Percentiles rank a stretch among this genome's conserved stretches.
These are phyloP conservation scores for Setaria italica DNA, from an alignment of 202 grass and related monocot species.

Conservation along the genomic window DNA sequence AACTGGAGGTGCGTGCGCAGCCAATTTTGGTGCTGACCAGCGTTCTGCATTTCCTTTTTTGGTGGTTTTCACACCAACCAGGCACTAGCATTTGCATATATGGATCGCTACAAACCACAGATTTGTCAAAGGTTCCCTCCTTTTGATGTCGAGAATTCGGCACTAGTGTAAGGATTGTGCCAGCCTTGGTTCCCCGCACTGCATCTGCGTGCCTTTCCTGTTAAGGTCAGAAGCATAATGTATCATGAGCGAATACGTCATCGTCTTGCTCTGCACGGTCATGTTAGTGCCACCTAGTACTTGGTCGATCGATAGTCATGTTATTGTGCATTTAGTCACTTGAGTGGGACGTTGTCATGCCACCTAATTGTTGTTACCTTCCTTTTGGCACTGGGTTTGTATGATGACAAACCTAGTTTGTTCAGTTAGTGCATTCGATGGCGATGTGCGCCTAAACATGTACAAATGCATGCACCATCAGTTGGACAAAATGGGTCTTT, in stretches of 20 bases:
- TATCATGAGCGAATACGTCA: neutral
- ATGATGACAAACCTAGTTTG: slow-evolving; percentile 36
- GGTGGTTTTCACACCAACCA: neutral
- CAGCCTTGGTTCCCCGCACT: too few species aligned
- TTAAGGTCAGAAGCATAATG: slow-evolving; percentile 16
- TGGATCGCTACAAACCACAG: neutral
- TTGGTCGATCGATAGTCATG: slow-evolving; percentile 35
- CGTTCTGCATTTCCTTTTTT: neutral
- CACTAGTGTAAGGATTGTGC: slow-evolving; percentile 38
- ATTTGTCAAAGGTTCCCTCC: neutral
- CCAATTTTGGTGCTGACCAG: neutral
- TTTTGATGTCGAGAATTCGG: too few species aligned
- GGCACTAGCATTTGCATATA: neutral
- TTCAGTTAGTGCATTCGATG: slow-evolving; percentile 29
- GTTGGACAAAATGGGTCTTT: neutral
- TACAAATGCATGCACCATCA: neutral
- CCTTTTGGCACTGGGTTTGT: slow-evolving; percentile 28
- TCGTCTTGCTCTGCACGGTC: slow-evolving; percentile 3
- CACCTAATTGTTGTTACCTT: slow-evolving; percentile 40
- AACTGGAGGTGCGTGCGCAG: slow-evolving; percentile 59
- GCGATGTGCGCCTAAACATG: slow-evolving; percentile 29
- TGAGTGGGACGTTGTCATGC: slow-evolving; percentile 26
- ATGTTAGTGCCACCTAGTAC: slow-evolving; percentile 17
- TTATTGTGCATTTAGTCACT: slow-evolving; percentile 10
- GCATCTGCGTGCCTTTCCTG: neutral